A percentile compares a stretch with the other conserved stretches of the same genome.
Evolutionary conservation across 2,329 filamentous ascomycete genomes (phyloP).

Genomic region (Pseudohalonectria lignicola): DNA sequence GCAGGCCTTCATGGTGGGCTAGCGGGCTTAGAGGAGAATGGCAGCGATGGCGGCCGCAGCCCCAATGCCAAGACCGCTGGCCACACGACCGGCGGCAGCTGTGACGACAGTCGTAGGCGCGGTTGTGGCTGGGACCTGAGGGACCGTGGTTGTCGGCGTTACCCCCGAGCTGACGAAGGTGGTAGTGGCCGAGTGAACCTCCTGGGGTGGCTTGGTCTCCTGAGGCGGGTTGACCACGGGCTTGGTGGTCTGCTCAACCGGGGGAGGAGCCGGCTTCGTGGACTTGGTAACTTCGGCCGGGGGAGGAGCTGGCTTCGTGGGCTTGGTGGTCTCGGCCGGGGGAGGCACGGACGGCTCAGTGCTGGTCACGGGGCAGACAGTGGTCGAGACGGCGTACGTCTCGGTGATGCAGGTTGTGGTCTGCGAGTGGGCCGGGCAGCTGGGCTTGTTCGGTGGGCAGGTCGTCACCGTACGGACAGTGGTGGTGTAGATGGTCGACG

Average conservation of each 20-base stretch:
- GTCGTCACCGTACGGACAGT: conserved; percentile 1
- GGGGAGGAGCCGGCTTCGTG: too few species aligned
- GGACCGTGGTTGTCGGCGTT: not conserved
- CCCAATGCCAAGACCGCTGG: not conserved
- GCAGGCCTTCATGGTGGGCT: too few species aligned
- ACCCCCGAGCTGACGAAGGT: not conserved
- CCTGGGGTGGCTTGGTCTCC: not conserved
- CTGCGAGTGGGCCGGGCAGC: not conserved
- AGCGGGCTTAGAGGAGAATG: conserved; percentile 1
- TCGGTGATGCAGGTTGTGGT: not conserved
- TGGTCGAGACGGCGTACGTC: conserved; percentile 2
- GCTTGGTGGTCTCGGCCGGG: too few species aligned
- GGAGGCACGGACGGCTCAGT: too few species aligned
- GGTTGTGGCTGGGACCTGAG: not conserved
- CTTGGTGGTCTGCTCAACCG: not conserved
- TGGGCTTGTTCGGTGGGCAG: not conserved
- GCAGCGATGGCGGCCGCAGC: not conserved
- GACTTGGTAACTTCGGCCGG: too few species aligned
- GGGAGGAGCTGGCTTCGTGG: too few species aligned
- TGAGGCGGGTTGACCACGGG: not conserved
- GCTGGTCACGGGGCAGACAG: not conserved
- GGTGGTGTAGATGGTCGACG: conserved; percentile 2
- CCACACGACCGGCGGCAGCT: not conserved
- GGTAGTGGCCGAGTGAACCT: not conserved
- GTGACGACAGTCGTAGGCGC: not conserved